Evolutionary conservation across 805 yeast genomes (phyloP).

Genomic region (Yamadazyma paraphyllophila): DNA sequence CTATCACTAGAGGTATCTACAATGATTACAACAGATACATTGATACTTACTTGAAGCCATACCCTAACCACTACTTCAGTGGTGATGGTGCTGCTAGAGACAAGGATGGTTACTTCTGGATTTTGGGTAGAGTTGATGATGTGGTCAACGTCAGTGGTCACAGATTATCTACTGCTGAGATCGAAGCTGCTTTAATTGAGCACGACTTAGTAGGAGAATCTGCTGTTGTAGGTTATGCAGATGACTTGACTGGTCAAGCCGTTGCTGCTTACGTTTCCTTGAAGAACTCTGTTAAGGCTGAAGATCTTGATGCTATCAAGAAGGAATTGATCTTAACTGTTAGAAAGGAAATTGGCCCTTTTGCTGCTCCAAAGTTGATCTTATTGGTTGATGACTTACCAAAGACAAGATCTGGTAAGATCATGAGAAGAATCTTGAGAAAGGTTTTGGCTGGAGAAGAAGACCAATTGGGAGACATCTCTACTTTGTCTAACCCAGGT

Average conservation of each 20-base stretch:
- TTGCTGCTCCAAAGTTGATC: conserved; percentile 92
- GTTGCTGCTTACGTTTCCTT: conserved; percentile 92
- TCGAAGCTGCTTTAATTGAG: conserved; percentile 85
- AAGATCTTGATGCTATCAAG: conserved; percentile 56
- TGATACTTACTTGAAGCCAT: conserved; percentile 91
- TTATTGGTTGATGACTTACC: conserved; percentile 88
- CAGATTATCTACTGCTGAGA: conserved; percentile 97
- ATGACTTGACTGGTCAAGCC: conserved; percentile 97
- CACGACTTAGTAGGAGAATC: conserved; percentile 82
- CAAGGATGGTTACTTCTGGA: conserved; percentile 95
- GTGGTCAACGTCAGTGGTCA: conserved; percentile 98
- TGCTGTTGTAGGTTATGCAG: conserved; percentile 95
- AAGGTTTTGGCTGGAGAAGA: conserved; percentile 91
- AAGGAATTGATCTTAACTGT: conserved; percentile 83
- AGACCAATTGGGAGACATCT: conserved; percentile 87
- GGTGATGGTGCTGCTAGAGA: conserved; percentile 99
- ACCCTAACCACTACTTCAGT: conserved; percentile 90
- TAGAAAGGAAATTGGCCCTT: conserved; percentile 87
- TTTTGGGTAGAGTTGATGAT: conserved; percentile 97
- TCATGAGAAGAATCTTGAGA: conserved; percentile 96
- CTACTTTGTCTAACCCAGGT: conserved; percentile 84
- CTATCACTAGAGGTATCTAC: conserved; percentile 96
- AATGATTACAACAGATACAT: conserved; percentile 81
- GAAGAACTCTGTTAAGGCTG: conserved; percentile 46
- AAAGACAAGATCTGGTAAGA: conserved; percentile 97